Base-by-base conservation (phyloP, 2,329 filamentous ascomycete genomes). In the Cladosporium sp. region DNA sequence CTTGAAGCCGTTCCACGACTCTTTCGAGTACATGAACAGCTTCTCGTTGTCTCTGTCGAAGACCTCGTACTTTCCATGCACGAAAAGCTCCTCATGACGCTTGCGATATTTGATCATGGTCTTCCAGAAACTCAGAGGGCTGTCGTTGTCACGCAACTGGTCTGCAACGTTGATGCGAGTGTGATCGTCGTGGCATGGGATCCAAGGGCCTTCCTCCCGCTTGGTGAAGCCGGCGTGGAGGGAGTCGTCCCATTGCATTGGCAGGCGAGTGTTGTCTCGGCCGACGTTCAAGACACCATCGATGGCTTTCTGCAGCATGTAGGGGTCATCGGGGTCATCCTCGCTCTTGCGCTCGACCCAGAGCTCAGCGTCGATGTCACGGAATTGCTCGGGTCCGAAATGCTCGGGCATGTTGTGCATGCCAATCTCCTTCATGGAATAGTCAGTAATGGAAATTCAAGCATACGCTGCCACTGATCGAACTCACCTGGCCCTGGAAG, bases 201-300 rank as follows among this genome's bases (percentile, higher is more conserved):
- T 92, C 90, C 90, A 93, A 2, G 89, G 88, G 5, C 77, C 80
- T 0, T 78, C 78, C 0, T 77, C 77, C 2, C 79, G 54, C 21
- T 36, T 79, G 0, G 88, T 88, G 78, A 92, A 93, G 16, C 90
- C 90, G 0, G 81, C 89, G 66, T 91, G 84, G 0, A 78, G 72
- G 1, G 77, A 79, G 25, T 76, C 72, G 67, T 87, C 82, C 90
- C 90, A 93, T 72, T 91, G 89, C 76, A 93, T 88, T 0, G 90
- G 90, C 0, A 88, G 87, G 54, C 90, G 83, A 8, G 86, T 87
- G 75, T 93, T 90, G 76, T 93, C 90, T 25, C 90, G 76, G 7
- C 84, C 86, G 73, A 87, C 86, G 68, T 82, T 86, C 83, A 72
- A 88, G 77, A 82, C 1, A 82, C 84, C 48, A 81, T 78, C 26